phyloP scores from a whole-genome alignment of 352 stramenopile genomes.

The Pythium dissimile region DNA sequence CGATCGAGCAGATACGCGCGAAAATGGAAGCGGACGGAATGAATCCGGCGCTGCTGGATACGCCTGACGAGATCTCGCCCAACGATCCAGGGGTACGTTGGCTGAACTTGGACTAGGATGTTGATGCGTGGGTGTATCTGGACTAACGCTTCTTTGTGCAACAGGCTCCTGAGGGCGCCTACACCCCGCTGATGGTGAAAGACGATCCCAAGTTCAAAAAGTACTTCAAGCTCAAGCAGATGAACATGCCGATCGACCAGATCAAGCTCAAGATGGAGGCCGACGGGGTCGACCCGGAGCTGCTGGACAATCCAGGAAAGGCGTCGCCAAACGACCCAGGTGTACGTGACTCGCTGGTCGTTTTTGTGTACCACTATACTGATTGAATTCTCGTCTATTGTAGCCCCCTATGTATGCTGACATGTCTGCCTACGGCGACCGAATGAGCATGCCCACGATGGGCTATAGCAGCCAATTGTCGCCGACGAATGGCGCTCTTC shows the following conservation, averaged over 20 bases:
- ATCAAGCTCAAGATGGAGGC: conserved; percentile 88
- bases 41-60: conserved; percentile 56
- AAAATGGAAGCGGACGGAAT: conserved; percentile 82
- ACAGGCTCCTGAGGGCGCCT: conserved; percentile 62
- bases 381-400: background rate
- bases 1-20: conserved; percentile 67
- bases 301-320: conserved; percentile 60
- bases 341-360: conserved; percentile 34
- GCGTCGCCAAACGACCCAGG: conserved; percentile 78
- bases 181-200: conserved; percentile 62
- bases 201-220: conserved; percentile 82
- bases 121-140: background rate
- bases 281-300: conserved; percentile 59
- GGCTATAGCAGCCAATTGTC: conserved; percentile 8
- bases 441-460: conserved; percentile 18
- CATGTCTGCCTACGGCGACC: conserved; percentile 2
- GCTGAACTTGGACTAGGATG: background rate
- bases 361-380: background rate
- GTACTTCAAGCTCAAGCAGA: conserved; percentile 84
- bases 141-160: too few relatives aligned
- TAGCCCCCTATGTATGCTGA: conserved; percentile 25
- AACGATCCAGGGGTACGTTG: conserved; percentile 68
- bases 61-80: conserved; percentile 61
- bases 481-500: background rate
- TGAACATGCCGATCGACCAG: conserved; percentile 79